These are phyloP conservation scores for Aspergillus cejpii DNA, from an alignment of 2,329 filamentous ascomycete species.

Conservation along the genomic window DNA sequence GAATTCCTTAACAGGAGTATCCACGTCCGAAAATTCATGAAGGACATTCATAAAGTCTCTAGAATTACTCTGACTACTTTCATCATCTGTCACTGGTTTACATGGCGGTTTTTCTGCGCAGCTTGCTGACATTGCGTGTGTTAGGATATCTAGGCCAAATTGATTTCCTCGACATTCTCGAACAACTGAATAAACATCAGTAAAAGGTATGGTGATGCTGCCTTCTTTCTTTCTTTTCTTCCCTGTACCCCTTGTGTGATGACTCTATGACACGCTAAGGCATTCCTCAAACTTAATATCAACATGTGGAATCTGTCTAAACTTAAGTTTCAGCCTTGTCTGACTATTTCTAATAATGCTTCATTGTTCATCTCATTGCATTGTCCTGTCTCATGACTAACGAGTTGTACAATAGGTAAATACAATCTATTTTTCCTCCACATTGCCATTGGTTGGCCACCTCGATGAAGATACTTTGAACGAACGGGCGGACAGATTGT, in stretches of 20 bases:
- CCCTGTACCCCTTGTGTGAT: constrained; percentile 45
- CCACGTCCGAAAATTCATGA: constrained; percentile 53
- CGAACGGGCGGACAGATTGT: constrained; percentile 64
- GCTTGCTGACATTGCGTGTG: constrained; percentile 4
- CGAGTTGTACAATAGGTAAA: constrained; percentile 30
- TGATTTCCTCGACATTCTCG: background rate
- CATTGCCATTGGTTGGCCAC: constrained; percentile 13
- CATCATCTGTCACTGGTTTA: background rate
- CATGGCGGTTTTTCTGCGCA: constrained; percentile 7
- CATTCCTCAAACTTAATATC: constrained; percentile 64
- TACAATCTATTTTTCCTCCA: constrained; percentile 15
- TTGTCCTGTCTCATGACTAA: constrained; percentile 26
- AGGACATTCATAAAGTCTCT: constrained; percentile 46
- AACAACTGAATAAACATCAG: constrained; percentile 2
- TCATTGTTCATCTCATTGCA: constrained; percentile 14
- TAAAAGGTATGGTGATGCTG: constrained; percentile 41
- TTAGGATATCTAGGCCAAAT: background rate
- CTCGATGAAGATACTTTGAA: constrained; percentile 58
- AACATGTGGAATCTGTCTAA: constrained; percentile 57
- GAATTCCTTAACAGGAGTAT: constrained; percentile 48
- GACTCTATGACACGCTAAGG: constrained; percentile 58
- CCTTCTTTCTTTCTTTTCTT: constrained; percentile 8
- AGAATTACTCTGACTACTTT: constrained; percentile 51
- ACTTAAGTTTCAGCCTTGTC: constrained; percentile 65
- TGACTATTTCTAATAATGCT: constrained; percentile 39